Base-by-base conservation (phyloP, 305 asterid species). In the Andrographis paniculata region DNA sequence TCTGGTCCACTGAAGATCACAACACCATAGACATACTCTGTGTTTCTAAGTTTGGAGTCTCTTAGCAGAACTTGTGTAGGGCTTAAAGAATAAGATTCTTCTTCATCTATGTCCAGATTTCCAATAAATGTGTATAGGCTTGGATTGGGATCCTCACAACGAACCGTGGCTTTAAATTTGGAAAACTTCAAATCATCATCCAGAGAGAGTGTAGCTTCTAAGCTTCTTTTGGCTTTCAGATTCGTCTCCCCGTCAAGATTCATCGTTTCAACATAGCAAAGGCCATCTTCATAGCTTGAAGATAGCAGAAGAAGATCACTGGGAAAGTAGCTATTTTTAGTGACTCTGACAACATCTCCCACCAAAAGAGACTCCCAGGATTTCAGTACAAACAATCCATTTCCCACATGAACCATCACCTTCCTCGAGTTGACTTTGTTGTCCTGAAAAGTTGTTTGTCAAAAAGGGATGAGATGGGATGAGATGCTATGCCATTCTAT, bases 241-340 rank as follows among this genome's bases (percentile, higher is more conserved):
- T 82, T 86, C 1, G 94, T 77, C 60, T 86, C 95, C 4, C 95
- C 95, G 15, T 86, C 95, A 14, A 82, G 88, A 53, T 82, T 86
- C 82, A 76, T 79, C 7, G 95, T 82, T 74, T 82, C 95, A 10
- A 79, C 93, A 35, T 86, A 87, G 43, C 95, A 87, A 31, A 84
- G 73, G 4, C 84, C 93, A 18, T 87, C 96, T 17, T 63, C 86
- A 17, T 72, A 87, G 75, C 96, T 84, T 0, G 96, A 80, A 28
- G 86, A 72, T 14, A 87, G 58, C 24, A 87, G 55, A 0, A 87
- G 38, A 38, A 86, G 82, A 65, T 85, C 95, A 49, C 80, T 50
- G 3, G 95, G 92, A 22, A 85, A 85, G 49, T 76, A 82, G 16
- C 82, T 80, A 19, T 86, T 68, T 55, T 86, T 82, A 17, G 10